These are phyloP conservation scores for Yamadazyma laniorum DNA, from an alignment of 805 yeast species.

Conservation along the genomic window DNA sequence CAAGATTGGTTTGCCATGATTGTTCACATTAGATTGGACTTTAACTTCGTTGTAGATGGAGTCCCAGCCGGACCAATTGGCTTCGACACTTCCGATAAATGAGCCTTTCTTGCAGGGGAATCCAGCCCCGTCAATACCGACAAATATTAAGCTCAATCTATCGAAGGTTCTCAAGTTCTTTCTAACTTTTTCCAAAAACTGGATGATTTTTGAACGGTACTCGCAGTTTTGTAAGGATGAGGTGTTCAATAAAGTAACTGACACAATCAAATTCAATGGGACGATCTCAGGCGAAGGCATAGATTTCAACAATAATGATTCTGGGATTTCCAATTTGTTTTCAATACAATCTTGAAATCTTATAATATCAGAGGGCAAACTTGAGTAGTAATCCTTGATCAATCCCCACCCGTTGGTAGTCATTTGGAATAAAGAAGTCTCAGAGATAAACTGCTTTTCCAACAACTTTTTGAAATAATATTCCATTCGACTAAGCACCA, in stretches of 20 bases:
- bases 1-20: conserved; percentile 13
- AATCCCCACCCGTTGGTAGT: conserved; percentile 52
- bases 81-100: conserved; percentile 45
- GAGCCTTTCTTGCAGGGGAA: conserved; percentile 36
- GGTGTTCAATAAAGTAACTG: conserved; percentile 40
- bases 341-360: conserved; percentile 35
- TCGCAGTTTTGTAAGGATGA: conserved; percentile 23
- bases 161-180: conserved; percentile 35
- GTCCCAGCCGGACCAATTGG: conserved; percentile 51
- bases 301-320: conserved; percentile 33
- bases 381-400: conserved; percentile 26
- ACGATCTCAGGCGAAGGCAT: conserved; percentile 39
- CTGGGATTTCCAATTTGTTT: conserved; percentile 43
- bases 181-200: conserved; percentile 24
- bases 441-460: conserved; percentile 21
- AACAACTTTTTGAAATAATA: conserved; percentile 24
- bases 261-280: conserved; percentile 42
- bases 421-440: conserved; percentile 38
- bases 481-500: conserved; percentile 43
- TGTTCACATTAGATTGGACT: conserved; percentile 20
- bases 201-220: conserved; percentile 23
- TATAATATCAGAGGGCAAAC: conserved; percentile 39
- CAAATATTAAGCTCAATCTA: conserved; percentile 46
- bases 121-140: conserved; percentile 46
- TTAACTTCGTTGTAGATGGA: conserved; percentile 38